Evolutionary conservation across 2,329 filamentous ascomycete genomes (phyloP), one percentile per base, ranked within the genome.

Genomic region (Sarocladiaceae sp.): DNA sequence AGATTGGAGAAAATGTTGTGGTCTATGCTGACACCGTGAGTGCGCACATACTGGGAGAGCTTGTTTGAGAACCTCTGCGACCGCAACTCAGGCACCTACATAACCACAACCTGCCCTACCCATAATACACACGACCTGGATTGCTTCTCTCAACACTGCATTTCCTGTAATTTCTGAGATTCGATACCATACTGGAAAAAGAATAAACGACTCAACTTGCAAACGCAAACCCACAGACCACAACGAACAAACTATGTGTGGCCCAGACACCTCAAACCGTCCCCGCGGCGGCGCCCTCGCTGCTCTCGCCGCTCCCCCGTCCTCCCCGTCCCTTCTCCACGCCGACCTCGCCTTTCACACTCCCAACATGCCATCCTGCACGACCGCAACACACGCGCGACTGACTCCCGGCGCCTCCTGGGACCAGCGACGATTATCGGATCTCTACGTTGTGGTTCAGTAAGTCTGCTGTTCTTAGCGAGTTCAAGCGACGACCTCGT

Each of bases 271-370:
- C 45, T 61, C 63, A 10, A 60, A 65, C 46, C 56, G 62, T 37
- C 66, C 68, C 9, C 61, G 63, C 31, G 69, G 70, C 46, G 70
- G 70, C 26, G 70, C 70, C 13, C 61, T 74, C 41, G 70, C 61
- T 6, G 67, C 70, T 6, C 63, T 74, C 35, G 63, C 43, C 24
- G 31, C 21, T 3, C 47, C 4, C 35, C 39, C 2, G 47, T 44
- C 5, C 23, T 40, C 23, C 4, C 29, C 21, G 32, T 48, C 19
- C 18, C 32, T 41, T 12, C 33, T 62, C 2, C 48, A 53, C 12
- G 65, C 60, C n/a, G 66, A 69, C 31, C 58, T 74, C 5, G 56
- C 65, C 3, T 73, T 74, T 37, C 66, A 72, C 43, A 67, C 64
- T 1, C 64, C 64, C 1, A 65, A 63, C 6, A 53, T 58, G 18